These are phyloP conservation scores for Vaccinium myrtillus DNA, from an alignment of 148 eudicot genomes.

Conservation along the genomic window DNA sequence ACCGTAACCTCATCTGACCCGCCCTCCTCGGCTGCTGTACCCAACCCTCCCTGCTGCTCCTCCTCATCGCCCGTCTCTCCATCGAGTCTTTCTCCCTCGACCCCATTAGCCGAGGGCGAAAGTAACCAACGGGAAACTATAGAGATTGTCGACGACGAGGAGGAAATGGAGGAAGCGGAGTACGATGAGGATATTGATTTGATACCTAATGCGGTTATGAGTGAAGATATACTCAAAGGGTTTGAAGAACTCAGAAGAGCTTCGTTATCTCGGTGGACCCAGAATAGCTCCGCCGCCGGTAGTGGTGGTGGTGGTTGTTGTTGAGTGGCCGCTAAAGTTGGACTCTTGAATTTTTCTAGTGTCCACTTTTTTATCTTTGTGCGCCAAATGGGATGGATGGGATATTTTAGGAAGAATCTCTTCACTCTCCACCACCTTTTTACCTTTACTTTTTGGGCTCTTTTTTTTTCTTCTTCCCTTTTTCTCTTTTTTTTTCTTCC, in stretches of 20 bases:
- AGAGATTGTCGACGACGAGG: conserved; percentile 9
- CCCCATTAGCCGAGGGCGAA: conserved; percentile 25
- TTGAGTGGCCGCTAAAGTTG: conserved; percentile 8
- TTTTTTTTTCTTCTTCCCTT: neutral
- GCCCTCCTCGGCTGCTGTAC: neutral
- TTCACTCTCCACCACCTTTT: neutral
- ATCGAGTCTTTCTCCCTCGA: conserved; percentile 21
- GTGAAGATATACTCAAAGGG: conserved; percentile 24
- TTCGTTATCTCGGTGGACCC: neutral
- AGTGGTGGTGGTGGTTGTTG: neutral
- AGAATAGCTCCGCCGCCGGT: neutral
- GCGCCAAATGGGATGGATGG: conserved; percentile 10
- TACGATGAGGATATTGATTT: conserved; percentile 23
- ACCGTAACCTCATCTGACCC: neutral
- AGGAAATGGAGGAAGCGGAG: conserved; percentile 5
- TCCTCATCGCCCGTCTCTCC: conserved; percentile 25
- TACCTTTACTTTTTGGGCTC: neutral
- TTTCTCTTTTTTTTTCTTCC: neutral
- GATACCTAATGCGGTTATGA: conserved; percentile 19
- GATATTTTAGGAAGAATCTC: conserved; percentile 17
- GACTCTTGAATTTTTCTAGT: neutral
- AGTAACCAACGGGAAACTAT: neutral
- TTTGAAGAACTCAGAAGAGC: conserved; percentile 22
- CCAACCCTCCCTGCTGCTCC: conserved; percentile 20
- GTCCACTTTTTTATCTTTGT: neutral